A percentile compares a stretch with the other conserved stretches of the same genome.
Conservation (phyloP, 1,284 basidiomycete species). For the Stygiomarasmius scandens region DNA sequence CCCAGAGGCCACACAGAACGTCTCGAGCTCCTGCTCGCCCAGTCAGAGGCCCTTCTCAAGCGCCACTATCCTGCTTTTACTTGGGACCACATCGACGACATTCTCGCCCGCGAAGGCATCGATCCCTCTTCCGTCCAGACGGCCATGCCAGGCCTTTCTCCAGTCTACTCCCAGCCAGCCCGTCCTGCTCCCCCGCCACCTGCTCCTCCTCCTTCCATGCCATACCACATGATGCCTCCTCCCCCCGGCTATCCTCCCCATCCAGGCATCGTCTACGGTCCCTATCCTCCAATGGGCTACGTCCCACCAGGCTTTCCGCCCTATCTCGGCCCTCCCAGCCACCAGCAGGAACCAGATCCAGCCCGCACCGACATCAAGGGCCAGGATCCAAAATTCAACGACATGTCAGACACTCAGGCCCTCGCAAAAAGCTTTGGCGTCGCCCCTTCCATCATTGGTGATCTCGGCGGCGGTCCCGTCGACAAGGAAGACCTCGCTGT, state of each 20-base stretch:
- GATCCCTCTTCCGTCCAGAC: slow-evolving; percentile 44
- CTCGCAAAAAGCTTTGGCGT: slow-evolving; percentile 81
- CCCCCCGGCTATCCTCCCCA: slow-evolving; percentile 49
- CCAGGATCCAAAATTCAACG: slow-evolving; percentile 74
- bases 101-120: slow-evolving; percentile 66
- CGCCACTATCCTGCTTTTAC: slow-evolving; percentile 67
- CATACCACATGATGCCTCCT: slow-evolving; percentile 36
- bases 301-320: slow-evolving; percentile 43
- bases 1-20: slow-evolving; percentile 79
- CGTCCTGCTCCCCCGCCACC: slow-evolving; percentile 36
- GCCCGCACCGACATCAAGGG: slow-evolving; percentile 58
- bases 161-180: slow-evolving; percentile 32
- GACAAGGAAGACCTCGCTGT: slow-evolving; percentile 77
- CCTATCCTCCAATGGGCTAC: slow-evolving; percentile 35
- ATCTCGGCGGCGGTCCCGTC: slow-evolving; percentile 35
- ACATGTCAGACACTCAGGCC: slow-evolving; percentile 71
- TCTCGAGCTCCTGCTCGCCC: slow-evolving; percentile 73
- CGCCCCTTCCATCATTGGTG: slow-evolving; percentile 65
- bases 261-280: slow-evolving; percentile 35
- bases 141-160: slow-evolving; percentile 30
- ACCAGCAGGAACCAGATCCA: slow-evolving; percentile 18
- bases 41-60: slow-evolving; percentile 76
- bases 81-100: slow-evolving; percentile 65
- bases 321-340: slow-evolving; percentile 35
- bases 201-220: slow-evolving; percentile 31